phyloP scores from a whole-genome alignment of 768 basidiomycete genomes.

The Tricholoma bakamatsutake region DNA sequence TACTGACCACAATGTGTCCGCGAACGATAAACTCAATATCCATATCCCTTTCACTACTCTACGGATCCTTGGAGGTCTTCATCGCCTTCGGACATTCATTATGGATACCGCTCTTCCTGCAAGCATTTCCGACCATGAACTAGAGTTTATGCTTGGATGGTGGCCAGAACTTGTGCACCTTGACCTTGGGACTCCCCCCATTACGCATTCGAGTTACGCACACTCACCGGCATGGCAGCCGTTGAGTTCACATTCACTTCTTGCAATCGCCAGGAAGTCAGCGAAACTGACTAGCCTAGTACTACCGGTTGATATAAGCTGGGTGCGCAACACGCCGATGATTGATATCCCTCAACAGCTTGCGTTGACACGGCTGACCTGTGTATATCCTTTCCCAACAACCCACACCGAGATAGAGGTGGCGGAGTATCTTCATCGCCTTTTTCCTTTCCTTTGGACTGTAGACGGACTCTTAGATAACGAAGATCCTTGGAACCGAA shows the following conservation, averaged over 20 bases:
- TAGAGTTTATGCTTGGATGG: constrained; percentile 33
- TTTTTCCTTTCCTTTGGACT: constrained; percentile 35
- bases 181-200: constrained; percentile 30
- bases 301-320: constrained; percentile 22
- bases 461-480: constrained; percentile 30
- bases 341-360: constrained; percentile 12
- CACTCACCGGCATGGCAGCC: constrained; percentile 10
- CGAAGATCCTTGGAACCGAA: constrained; percentile 23
- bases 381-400: constrained; percentile 26
- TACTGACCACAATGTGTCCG: background rate
- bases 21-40: constrained; percentile 10
- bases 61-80: constrained; percentile 28
- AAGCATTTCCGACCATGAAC: constrained; percentile 30
- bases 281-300: constrained; percentile 25
- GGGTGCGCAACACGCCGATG: background rate
- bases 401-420: constrained; percentile 16
- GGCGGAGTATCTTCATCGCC: constrained; percentile 23
- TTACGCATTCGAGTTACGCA: constrained; percentile 15
- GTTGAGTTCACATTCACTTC: constrained; percentile 24
- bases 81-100: constrained; percentile 27
- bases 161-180: constrained; percentile 42
- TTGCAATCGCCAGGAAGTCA: constrained; percentile 19
- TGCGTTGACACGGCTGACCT: constrained; percentile 27
- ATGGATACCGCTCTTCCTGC: constrained; percentile 36
- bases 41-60: constrained; percentile 27